Conservation (phyloP, 164 flowering plant species). For the Liriodendron chinense region DNA sequence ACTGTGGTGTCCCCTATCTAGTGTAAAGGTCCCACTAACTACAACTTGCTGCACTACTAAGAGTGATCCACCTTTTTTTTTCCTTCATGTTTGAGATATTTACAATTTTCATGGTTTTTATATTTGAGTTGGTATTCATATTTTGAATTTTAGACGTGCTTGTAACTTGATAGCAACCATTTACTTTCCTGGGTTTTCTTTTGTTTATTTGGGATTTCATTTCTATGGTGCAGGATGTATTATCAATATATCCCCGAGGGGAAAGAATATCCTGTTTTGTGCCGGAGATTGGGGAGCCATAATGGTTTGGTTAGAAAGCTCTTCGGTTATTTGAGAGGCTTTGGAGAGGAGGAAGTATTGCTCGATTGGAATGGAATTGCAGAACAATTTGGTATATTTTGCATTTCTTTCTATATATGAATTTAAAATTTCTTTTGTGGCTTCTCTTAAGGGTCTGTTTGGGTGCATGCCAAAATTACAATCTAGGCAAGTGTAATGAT, state of each 20-base stretch:
- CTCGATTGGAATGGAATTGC: slow-evolving; percentile 93
- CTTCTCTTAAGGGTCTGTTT: neutral
- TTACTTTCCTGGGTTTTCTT: neutral
- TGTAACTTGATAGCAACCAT: neutral
- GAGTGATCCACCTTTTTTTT: no score
- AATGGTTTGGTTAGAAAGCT: slow-evolving; percentile 40
- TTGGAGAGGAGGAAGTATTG: slow-evolving; percentile 46
- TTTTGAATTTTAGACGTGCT: neutral
- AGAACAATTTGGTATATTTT: slow-evolving; percentile 56
- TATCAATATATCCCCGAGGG: slow-evolving; percentile 86
- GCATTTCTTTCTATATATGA: neutral
- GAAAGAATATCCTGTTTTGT: slow-evolving; percentile 82
- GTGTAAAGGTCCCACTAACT: no score
- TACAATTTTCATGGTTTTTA: no score
- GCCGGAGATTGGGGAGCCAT: slow-evolving; percentile 43
- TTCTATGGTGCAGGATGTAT: slow-evolving; percentile 57
- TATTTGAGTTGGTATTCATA: no score
- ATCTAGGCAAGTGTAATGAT: neutral
- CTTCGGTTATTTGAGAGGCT: slow-evolving; percentile 26
- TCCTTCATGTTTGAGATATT: no score
- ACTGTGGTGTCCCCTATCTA: no score
- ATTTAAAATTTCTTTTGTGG: neutral
- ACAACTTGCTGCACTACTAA: no score
- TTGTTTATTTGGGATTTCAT: slow-evolving; percentile 3
- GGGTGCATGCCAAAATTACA: neutral